Percentiles rank a stretch among this genome's conserved stretches.
Evolutionary conservation across 78 protist species (phyloP).

Genomic region (Andalucia godoyi): DNA sequence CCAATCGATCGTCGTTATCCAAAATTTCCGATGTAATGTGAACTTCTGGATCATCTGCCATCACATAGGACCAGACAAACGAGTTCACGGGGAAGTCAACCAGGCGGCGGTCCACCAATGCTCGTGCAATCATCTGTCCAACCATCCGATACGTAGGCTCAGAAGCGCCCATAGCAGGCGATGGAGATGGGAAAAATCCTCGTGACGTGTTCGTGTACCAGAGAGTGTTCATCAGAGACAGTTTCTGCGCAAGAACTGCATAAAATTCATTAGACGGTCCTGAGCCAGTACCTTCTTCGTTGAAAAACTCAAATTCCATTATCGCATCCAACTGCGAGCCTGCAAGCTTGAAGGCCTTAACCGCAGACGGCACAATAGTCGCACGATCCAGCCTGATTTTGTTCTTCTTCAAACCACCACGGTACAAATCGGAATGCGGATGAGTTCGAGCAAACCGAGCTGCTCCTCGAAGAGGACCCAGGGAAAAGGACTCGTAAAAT

Average conservation of each 20-base stretch:
- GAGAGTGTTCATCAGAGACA: too few relatives aligned
- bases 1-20: too few relatives aligned
- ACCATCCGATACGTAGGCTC: not conserved
- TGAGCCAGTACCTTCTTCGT: conserved; percentile 65
- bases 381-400: conserved; percentile 40
- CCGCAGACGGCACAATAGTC: conserved; percentile 14
- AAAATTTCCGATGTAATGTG: too few relatives aligned
- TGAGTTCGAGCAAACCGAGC: too few relatives aligned
- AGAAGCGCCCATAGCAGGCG: too few relatives aligned
- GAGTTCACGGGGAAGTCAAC: conserved; percentile 20
- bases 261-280: conserved; percentile 83
- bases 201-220: too few relatives aligned
- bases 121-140: conserved; percentile 35
- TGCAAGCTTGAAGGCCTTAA: conserved; percentile 7
- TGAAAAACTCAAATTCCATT: conserved; percentile 50
- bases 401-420: not conserved
- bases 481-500: too few relatives aligned
- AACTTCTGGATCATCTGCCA: too few relatives aligned
- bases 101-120: conserved; percentile 34
- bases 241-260: conserved; percentile 24
- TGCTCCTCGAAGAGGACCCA: too few relatives aligned
- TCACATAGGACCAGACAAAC: not conserved
- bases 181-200: too few relatives aligned
- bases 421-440: not conserved
- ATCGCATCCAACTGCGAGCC: not conserved